Conservation (phyloP, 441 rosid genomes). For the Gossypium laxum region DNA sequence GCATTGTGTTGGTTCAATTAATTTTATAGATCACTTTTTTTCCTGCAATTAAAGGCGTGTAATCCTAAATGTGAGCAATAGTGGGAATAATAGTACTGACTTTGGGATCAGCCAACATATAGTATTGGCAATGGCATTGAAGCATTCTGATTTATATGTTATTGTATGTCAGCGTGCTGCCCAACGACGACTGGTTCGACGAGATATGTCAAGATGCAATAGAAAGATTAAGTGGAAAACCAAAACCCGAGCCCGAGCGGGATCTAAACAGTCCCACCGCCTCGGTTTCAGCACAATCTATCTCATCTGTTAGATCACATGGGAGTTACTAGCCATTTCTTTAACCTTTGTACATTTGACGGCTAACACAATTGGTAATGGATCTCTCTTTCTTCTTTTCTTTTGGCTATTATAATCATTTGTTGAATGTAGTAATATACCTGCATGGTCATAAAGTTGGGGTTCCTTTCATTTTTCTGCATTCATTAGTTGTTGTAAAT, state of each 20-base stretch:
- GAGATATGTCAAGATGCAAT: slow-evolving; percentile 69
- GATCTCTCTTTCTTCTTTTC: slow-evolving; percentile 3
- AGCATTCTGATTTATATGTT: background rate
- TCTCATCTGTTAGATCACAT: slow-evolving; percentile 85
- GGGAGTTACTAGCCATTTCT: slow-evolving; percentile 46
- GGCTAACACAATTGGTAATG: slow-evolving; percentile 12
- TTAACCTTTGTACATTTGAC: slow-evolving; percentile 30
- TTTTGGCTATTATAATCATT: background rate
- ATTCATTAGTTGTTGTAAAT: slow-evolving; percentile 28
- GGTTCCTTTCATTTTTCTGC: background rate
- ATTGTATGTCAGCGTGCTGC: slow-evolving; percentile 51
- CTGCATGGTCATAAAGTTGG: slow-evolving; percentile 14
- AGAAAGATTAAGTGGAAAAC: slow-evolving; percentile 75
- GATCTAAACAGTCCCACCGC: slow-evolving; percentile 84
- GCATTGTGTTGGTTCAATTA: no score
- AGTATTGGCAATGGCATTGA: background rate
- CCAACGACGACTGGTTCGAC: slow-evolving; percentile 85
- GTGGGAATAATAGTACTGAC: no score
- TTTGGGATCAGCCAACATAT: no score
- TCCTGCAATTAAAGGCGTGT: no score
- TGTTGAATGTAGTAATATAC: slow-evolving; percentile 7
- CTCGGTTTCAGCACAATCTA: slow-evolving; percentile 93
- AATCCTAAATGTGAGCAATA: no score
- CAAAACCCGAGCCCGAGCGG: slow-evolving; percentile 43
- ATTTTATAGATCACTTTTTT: no score